Conservation (phyloP, 306 rosid genomes). For the Vachellia collinsii region DNA sequence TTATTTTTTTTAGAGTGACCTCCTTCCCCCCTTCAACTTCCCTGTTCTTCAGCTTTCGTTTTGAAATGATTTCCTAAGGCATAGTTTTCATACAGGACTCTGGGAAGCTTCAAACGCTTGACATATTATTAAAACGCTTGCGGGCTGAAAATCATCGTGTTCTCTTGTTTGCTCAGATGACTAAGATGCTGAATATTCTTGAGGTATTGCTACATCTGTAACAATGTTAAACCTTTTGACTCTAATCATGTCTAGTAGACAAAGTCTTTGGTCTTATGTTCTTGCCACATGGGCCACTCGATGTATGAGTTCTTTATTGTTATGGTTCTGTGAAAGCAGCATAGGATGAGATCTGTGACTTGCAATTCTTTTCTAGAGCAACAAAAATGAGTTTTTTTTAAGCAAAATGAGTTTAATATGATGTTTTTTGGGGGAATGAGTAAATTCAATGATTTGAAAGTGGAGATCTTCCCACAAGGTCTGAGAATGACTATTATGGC, state of each 20-base stretch:
- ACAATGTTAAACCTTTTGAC: slow-evolving; percentile 26
- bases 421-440: neutral
- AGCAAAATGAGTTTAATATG: neutral
- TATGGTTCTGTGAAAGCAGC: slow-evolving; percentile 17
- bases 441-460: slow-evolving; percentile 23
- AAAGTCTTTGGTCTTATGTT: slow-evolving; percentile 2
- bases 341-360: slow-evolving; percentile 9
- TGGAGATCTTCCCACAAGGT: slow-evolving; percentile 25
- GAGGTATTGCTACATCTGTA: slow-evolving; percentile 64
- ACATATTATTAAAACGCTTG: slow-evolving; percentile 89
- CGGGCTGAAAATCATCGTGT: slow-evolving; percentile 92
- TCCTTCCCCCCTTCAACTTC: slow-evolving; percentile 35
- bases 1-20: slow-evolving; percentile 10
- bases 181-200: slow-evolving; percentile 95
- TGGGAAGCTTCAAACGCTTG: slow-evolving; percentile 99
- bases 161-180: slow-evolving; percentile 98
- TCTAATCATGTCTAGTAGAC: neutral
- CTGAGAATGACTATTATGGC: slow-evolving; percentile 17
- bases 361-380: slow-evolving; percentile 10
- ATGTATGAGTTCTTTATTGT: slow-evolving; percentile 26
- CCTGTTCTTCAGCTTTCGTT: neutral
- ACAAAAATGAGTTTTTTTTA: neutral
- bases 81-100: slow-evolving; percentile 74
- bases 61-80: slow-evolving; percentile 28
- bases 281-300: slow-evolving; percentile 9